Conservation (phyloP, 139 green algal species). For the Auxenochlorella pyrenoidosa region DNA sequence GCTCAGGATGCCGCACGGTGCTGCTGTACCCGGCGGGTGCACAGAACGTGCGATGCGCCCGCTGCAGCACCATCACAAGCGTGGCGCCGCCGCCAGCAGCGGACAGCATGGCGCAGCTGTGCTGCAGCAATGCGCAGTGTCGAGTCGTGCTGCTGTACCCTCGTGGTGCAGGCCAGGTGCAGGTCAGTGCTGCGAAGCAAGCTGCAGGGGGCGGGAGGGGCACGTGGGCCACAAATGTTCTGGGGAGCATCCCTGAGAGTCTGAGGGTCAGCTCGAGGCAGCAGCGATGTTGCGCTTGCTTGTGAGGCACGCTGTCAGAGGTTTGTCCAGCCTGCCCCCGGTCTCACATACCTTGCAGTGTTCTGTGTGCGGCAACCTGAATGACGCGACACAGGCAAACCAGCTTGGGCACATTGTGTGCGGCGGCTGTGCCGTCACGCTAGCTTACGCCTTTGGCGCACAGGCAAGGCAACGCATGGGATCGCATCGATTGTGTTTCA, state of each 20-base stretch:
- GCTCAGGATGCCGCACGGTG: conserved; percentile 80
- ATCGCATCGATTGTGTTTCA: too few species aligned
- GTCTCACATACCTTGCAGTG: conserved; percentile 77
- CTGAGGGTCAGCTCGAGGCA: too few species aligned
- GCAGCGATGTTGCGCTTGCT: too few species aligned
- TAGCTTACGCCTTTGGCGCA: conserved; percentile 91
- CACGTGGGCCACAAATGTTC: background rate
- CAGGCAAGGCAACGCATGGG: conserved; percentile 36
- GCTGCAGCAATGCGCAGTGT: conserved; percentile 84
- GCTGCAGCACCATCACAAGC: conserved; percentile 10
- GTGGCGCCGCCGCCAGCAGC: background rate
- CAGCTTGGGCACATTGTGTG: conserved; percentile 89
- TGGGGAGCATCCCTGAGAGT: background rate
- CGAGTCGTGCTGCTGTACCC: conserved; percentile 91
- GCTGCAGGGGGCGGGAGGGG: too few species aligned
- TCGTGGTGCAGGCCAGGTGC: conserved; percentile 75
- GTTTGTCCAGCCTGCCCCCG: background rate
- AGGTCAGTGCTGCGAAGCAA: background rate
- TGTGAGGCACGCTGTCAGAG: too few species aligned
- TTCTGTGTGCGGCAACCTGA: conserved; percentile 89
- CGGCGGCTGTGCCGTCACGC: conserved; percentile 85
- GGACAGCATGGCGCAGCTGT: conserved; percentile 83
- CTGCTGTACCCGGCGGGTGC: conserved; percentile 90
- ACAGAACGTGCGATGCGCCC: conserved; percentile 74
- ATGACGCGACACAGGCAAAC: conserved; percentile 70